Percentiles rank a stretch among this genome's conserved stretches.
Conservation (phyloP, 2,329 filamentous ascomycete genomes). For the Sporothrix schenckii region DNA sequence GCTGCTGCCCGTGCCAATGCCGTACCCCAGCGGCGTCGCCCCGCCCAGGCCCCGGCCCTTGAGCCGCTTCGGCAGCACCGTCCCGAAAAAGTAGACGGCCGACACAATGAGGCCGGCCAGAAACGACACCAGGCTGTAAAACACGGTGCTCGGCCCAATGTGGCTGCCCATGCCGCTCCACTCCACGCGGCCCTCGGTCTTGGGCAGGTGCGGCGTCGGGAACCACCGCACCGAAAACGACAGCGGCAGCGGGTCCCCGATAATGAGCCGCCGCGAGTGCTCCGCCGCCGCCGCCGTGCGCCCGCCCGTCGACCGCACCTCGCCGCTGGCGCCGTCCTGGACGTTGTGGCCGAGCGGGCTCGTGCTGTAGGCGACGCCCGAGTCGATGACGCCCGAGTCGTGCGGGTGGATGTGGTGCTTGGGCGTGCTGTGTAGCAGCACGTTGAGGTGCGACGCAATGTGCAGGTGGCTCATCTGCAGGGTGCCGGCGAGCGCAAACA, state of each 20-base stretch:
- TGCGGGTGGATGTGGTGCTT: conserved; percentile 65
- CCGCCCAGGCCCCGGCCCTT: conserved; percentile 57
- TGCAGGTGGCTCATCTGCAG: conserved; percentile 89
- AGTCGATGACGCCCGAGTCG: conserved; percentile 80
- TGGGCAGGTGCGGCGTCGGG: conserved; percentile 70
- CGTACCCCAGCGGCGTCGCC: conserved; percentile 61
- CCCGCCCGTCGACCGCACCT: conserved; percentile 14
- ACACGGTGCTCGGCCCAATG: conserved; percentile 64
- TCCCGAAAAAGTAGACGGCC: conserved; percentile 63
- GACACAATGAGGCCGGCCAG: conserved; percentile 57
- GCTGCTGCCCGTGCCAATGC: conserved; percentile 52
- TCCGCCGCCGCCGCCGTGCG: conserved; percentile 18
- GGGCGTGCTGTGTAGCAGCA: conserved; percentile 73
- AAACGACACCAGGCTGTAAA: conserved; percentile 64
- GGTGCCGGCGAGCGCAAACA: conserved; percentile 86
- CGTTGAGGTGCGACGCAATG: conserved; percentile 85
- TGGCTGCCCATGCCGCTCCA: conserved; percentile 68
- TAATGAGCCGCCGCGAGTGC: conserved; percentile 68
- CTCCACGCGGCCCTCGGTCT: conserved; percentile 65
- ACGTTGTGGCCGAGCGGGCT: conserved; percentile 66
- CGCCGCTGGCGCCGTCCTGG: conserved; percentile 28
- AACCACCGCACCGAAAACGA: conserved; percentile 86
- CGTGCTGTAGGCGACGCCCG: conserved; percentile 83
- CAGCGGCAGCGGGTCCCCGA: conserved; percentile 81
- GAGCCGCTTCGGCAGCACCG: conserved; percentile 59